A percentile compares a stretch with the other conserved stretches of the same genome.
phyloP scores from a whole-genome alignment of 106 monocot genomes.

The Iris macrosiphon region DNA sequence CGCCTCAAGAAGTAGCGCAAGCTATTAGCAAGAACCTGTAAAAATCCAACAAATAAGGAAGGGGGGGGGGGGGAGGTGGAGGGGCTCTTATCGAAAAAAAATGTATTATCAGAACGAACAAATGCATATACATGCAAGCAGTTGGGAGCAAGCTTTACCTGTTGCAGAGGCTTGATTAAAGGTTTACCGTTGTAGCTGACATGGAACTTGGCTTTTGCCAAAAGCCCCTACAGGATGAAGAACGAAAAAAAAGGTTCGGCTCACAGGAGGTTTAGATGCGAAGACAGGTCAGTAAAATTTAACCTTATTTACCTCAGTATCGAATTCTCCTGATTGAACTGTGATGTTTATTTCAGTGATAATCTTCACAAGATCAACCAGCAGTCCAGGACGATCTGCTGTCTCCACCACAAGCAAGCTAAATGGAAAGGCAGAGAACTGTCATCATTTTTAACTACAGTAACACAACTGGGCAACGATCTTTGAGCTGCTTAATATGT shows the following conservation, averaged over 20 bases:
- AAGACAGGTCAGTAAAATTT: background rate
- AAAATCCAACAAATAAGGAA: too few relatives aligned
- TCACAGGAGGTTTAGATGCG: background rate
- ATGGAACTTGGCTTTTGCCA: conserved; percentile 96
- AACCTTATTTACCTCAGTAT: conserved; percentile 63
- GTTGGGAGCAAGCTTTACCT: conserved; percentile 24
- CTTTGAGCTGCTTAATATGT: too few relatives aligned
- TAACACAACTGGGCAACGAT: too few relatives aligned
- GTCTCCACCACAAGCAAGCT: conserved; percentile 91
- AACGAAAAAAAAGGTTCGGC: background rate
- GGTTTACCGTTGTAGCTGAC: conserved; percentile 75
- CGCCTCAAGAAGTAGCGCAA: conserved; percentile 88
- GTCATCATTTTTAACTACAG: too few relatives aligned
- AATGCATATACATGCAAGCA: background rate
- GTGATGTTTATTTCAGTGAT: conserved; percentile 84
- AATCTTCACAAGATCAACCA: conserved; percentile 87
- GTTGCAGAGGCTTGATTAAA: conserved; percentile 62
- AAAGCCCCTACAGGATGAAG: conserved; percentile 57
- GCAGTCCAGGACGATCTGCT: conserved; percentile 81
- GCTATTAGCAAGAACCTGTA: conserved; percentile 82
- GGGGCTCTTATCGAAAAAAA: too few relatives aligned
- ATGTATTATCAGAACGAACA: background rate
- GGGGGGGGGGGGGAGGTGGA: too few relatives aligned
- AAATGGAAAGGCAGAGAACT: conserved; percentile 2
- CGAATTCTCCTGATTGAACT: conserved; percentile 90